Evolutionary conservation across 2,329 filamentous ascomycete species (phyloP).

Genomic region (Cadophora sp.): DNA sequence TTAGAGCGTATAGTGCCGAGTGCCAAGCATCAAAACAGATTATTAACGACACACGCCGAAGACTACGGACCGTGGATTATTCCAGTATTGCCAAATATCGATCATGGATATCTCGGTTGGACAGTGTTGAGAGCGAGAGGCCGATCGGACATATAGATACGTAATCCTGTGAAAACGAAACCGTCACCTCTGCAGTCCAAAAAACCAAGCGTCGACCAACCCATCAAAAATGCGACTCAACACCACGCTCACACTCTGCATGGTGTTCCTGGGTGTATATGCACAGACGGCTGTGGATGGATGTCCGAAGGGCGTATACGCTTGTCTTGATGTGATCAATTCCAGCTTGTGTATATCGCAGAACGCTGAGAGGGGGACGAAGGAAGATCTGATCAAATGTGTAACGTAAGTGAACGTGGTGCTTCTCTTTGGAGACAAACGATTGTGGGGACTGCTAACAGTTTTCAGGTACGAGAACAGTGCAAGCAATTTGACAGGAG

Average conservation of each 20-base stretch:
- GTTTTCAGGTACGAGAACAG: slow-evolving; percentile 2
- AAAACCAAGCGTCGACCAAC: not conserved
- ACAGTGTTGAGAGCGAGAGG: not conserved
- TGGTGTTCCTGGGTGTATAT: slow-evolving; percentile 12
- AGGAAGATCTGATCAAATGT: slow-evolving; percentile 24
- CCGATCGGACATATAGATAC: not conserved
- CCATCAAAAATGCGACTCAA: not conserved
- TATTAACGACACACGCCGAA: not conserved
- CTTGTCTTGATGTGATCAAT: slow-evolving; percentile 23
- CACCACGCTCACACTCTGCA: not conserved
- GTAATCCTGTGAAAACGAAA: not conserved
- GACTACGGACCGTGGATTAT: not conserved
- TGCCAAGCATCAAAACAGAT: not conserved
- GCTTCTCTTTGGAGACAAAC: not conserved
- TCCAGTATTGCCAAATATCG: not conserved
- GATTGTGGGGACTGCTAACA: not conserved
- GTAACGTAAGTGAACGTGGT: slow-evolving; percentile 19
- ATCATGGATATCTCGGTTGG: slow-evolving; percentile 1
- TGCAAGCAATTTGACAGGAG: slow-evolving; percentile 26
- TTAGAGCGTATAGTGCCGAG: not conserved
- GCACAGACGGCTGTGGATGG: slow-evolving; percentile 14
- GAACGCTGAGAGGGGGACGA: slow-evolving; percentile 17
- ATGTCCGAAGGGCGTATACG: slow-evolving; percentile 14
- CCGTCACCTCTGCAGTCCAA: not conserved
- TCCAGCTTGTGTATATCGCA: slow-evolving; percentile 25